Evolutionary conservation across 1,284 basidiomycete species (phyloP).

Genomic region (Ceratobasidium theobromae): DNA sequence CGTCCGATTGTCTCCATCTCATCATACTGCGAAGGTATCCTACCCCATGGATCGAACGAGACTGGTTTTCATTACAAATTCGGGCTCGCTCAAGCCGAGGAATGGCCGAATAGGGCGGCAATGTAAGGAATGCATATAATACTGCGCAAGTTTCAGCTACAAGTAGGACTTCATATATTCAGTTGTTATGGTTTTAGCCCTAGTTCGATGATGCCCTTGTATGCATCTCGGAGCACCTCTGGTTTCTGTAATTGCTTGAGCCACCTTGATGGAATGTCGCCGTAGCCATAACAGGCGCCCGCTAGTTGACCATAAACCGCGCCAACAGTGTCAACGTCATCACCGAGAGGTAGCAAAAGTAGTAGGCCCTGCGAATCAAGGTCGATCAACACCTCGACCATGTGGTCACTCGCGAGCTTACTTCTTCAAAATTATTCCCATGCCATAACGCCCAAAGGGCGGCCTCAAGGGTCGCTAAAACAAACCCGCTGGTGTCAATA

Average conservation of each 20-base stretch:
- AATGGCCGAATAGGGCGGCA: no score
- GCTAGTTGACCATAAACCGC: constrained; percentile 34
- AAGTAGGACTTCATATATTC: background rate
- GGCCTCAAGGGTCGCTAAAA: constrained; percentile 34
- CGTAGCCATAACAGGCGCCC: constrained; percentile 32
- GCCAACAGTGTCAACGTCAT: constrained; percentile 35
- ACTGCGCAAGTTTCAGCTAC: no score
- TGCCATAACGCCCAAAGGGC: constrained; percentile 34
- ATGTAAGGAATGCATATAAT: no score
- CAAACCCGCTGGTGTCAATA: constrained; percentile 32
- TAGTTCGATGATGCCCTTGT: constrained; percentile 2
- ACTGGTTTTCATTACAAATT: no score
- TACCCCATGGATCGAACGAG: no score
- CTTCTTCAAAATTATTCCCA: constrained; percentile 34
- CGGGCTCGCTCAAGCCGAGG: no score
- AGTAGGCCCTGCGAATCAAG: constrained; percentile 26
- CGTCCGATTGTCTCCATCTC: no score
- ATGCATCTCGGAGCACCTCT: constrained; percentile 23
- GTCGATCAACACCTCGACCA: background rate
- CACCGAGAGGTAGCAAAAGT: constrained; percentile 30
- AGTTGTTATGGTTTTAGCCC: background rate
- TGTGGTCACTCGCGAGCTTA: background rate
- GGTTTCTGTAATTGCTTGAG: constrained; percentile 23
- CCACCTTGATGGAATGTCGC: constrained; percentile 33
- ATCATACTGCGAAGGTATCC: no score